Conservation (phyloP, 805 yeast species). For the Yarrowia phangngaensis region DNA sequence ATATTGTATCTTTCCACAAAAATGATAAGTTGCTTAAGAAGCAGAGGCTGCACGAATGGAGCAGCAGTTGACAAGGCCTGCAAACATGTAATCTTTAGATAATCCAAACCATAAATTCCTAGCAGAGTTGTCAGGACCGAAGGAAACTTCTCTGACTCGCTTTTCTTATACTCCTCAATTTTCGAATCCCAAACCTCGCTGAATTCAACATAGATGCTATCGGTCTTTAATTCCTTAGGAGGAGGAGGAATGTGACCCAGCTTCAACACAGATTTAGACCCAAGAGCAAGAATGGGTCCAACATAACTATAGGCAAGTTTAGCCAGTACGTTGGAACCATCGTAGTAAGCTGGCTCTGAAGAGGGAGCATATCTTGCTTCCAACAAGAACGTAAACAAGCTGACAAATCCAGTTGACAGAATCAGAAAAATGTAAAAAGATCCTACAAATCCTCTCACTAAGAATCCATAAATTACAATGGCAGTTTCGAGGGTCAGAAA, state of each 20-base stretch:
- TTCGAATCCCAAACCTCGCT: slow-evolving; percentile 38
- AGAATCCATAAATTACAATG: slow-evolving; percentile 29
- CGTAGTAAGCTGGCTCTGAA: slow-evolving; percentile 6
- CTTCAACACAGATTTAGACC: not conserved
- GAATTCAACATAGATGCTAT: slow-evolving; percentile 35
- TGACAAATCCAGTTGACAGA: not conserved
- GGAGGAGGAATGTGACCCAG: slow-evolving; percentile 8
- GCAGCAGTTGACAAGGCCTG: slow-evolving; percentile 45
- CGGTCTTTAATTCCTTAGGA: slow-evolving; percentile 36
- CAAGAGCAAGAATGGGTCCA: not conserved
- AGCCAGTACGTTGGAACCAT: slow-evolving; percentile 3
- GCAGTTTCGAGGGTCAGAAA: slow-evolving; percentile 24
- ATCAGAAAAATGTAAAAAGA: slow-evolving; percentile 4
- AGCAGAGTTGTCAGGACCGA: slow-evolving; percentile 31
- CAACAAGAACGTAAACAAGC: slow-evolving; percentile 25
- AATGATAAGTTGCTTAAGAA: slow-evolving; percentile 41
- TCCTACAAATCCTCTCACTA: slow-evolving; percentile 12
- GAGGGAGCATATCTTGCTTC: slow-evolving; percentile 37
- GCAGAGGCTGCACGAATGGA: slow-evolving; percentile 45
- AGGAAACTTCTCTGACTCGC: slow-evolving; percentile 11
- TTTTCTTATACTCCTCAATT: not conserved
- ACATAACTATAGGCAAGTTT: slow-evolving; percentile 6
- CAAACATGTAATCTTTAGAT: slow-evolving; percentile 45
- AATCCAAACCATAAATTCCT: slow-evolving; percentile 44
- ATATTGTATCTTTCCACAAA: slow-evolving; percentile 51